These are phyloP conservation scores for Acer negundo DNA, from an alignment of 345 rosid genomes.

Conservation along the genomic window DNA sequence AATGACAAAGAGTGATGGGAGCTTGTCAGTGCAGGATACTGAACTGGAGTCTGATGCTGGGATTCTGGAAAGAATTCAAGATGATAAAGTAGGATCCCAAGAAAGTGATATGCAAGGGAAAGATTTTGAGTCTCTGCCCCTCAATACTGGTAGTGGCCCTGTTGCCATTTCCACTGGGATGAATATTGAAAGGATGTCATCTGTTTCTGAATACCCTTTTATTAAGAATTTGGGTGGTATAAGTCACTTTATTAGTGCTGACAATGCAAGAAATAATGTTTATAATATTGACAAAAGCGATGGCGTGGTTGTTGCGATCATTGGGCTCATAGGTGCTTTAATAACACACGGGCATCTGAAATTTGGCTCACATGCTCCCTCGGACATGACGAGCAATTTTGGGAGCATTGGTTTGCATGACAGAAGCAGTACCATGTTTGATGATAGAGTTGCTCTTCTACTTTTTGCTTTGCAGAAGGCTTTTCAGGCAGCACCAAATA, in stretches of 20 bases:
- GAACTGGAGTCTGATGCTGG: constrained; percentile 35
- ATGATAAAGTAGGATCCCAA: constrained; percentile 39
- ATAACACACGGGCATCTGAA: constrained; percentile 77
- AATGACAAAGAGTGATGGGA: constrained; percentile 33
- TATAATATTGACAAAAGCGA: constrained; percentile 85
- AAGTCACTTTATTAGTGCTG: constrained; percentile 89
- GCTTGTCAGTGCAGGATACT: constrained; percentile 40
- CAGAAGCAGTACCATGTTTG: constrained; percentile 86
- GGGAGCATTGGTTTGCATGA: constrained; percentile 66
- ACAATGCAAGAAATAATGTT: constrained; percentile 92
- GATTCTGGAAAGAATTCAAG: constrained; percentile 41
- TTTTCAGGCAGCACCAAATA: constrained; percentile 90
- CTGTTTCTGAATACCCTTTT: constrained; percentile 61
- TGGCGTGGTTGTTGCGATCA: constrained; percentile 88
- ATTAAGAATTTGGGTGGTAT: constrained; percentile 85
- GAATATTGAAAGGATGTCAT: constrained; percentile 55
- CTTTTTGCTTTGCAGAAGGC: constrained; percentile 91
- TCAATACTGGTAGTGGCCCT: constrained; percentile 33
- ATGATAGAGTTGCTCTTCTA: constrained; percentile 90
- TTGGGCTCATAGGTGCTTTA: constrained; percentile 87
- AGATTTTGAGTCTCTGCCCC: constrained; percentile 37
- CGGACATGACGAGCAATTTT: constrained; percentile 63
- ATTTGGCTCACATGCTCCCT: constrained; percentile 52
- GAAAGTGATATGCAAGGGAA: constrained; percentile 42
- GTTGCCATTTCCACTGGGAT: constrained; percentile 39